These are phyloP conservation scores for Pichia rugopelliculosa DNA, from an alignment of 805 yeast genomes.

Conservation along the genomic window DNA sequence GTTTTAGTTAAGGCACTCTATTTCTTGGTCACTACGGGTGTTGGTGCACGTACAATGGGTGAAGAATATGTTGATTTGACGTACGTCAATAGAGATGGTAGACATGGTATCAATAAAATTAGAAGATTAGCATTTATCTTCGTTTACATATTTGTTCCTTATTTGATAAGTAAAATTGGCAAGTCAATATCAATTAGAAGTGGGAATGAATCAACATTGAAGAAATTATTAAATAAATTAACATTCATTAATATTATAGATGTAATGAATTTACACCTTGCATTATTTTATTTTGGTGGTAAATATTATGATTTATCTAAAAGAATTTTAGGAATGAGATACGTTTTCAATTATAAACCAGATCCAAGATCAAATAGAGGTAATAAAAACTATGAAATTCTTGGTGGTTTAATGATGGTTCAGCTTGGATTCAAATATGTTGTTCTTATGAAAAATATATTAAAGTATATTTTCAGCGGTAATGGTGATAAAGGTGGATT, in stretches of 20 bases:
- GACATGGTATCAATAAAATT: constrained; percentile 34
- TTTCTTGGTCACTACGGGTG: constrained; percentile 63
- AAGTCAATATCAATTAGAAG: not conserved
- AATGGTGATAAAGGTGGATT: not conserved
- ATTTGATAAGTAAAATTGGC: constrained; percentile 30
- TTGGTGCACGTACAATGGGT: constrained; percentile 79
- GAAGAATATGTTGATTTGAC: constrained; percentile 87
- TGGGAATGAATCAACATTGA: constrained; percentile 1
- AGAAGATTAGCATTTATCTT: constrained; percentile 53
- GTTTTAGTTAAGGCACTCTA: constrained; percentile 54
- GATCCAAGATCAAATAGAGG: constrained; percentile 24
- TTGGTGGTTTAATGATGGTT: constrained; percentile 55
- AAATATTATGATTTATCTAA: constrained; percentile 73
- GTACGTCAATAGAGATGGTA: constrained; percentile 52
- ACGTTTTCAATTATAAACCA: constrained; percentile 62
- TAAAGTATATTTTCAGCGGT: not conserved
- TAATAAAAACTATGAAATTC: constrained; percentile 61
- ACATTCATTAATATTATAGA: constrained; percentile 44
- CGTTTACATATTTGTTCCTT: constrained; percentile 59
- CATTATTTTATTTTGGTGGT: constrained; percentile 77
- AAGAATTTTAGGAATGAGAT: constrained; percentile 71
- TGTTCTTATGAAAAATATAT: not conserved
- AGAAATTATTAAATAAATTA: constrained; percentile 15
- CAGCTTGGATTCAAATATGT: constrained; percentile 43
- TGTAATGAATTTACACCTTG: constrained; percentile 62